Base-by-base conservation (phyloP, 2,329 filamentous ascomycete genomes). In the Trichoderma oligosporum region DNA sequence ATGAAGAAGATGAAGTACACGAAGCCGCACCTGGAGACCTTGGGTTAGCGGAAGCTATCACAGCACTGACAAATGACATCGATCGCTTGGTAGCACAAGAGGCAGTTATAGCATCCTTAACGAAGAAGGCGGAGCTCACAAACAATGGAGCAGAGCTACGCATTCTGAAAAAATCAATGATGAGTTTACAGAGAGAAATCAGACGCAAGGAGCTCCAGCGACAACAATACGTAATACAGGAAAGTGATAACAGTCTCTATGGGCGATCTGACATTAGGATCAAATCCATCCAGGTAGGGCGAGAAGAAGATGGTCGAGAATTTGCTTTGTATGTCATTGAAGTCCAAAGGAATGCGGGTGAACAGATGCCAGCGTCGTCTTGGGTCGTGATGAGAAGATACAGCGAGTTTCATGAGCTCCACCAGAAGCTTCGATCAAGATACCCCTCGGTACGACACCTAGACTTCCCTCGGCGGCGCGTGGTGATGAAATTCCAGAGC, bases 231-330 rank as follows among this genome's bases (percentile, higher is more conserved):
- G 90, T 96, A 44, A 85, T 97, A 7, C 94, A 99, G 72, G 94
- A 99, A 73, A 97, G 91, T 68, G 95, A 99, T 70, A 99, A 96
- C 71, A 96, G 91, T 70, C 78, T 99, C 22, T 97, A 96, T 67
- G 94, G 94, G 2, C 88, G 93, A 16, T 93, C 94, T 2, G 90
- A 85, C 0, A 85, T 97, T 65, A 88, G 83, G 65, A 97, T 99
- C 69, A 94, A 94, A 67, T 90, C 89, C 0, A 92, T 96, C 54
- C 91, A 96, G 74, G 90, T 97, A 12, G 93, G 91, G 5, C 87
- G 86, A 61, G 94, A 97, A 63, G 88, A 93, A 25, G 92, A 97
- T 65, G 93, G 93, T 6, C 88, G 91, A 65, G 94, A 99, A 68
- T 99, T 88, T 69, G 94, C 93, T 7, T 79, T 97, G 60, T 99